These are phyloP conservation scores for Fusarium paranaense DNA, from an alignment of 2,329 filamentous ascomycete genomes.

Conservation along the genomic window DNA sequence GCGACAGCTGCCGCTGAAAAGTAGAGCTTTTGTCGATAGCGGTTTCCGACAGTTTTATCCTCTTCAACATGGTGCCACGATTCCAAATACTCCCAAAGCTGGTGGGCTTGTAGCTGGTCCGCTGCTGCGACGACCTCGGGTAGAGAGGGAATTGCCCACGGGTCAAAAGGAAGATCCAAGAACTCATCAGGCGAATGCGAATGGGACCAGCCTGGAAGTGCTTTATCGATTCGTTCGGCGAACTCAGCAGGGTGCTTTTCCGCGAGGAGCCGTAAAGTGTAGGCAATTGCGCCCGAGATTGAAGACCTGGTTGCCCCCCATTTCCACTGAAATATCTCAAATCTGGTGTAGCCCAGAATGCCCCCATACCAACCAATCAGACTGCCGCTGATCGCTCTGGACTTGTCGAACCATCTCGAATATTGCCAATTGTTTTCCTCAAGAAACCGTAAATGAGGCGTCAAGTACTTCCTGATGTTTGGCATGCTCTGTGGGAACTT, in stretches of 20 bases:
- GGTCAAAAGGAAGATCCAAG: background rate
- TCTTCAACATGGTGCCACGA: background rate
- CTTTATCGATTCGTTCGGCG: background rate
- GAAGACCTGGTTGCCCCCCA: background rate
- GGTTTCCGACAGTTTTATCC: background rate
- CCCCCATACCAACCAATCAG: background rate
- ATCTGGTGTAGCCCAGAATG: background rate
- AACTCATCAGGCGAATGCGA: background rate
- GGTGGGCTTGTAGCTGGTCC: background rate
- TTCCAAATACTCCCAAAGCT: background rate
- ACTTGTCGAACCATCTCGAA: background rate
- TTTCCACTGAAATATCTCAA: background rate
- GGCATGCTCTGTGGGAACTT: background rate
- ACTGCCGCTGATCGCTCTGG: background rate
- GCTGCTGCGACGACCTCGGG: background rate
- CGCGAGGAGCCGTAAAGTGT: background rate
- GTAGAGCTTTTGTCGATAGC: background rate
- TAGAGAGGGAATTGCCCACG: background rate
- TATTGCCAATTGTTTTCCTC: background rate
- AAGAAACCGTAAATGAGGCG: background rate
- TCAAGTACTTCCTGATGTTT: background rate
- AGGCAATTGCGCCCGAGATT: background rate
- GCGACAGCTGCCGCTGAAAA: slow-evolving; percentile 12
- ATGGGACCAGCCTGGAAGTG: background rate
- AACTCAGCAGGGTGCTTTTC: background rate